A percentile compares a stretch with the other conserved stretches of the same genome.
phyloP scores from a whole-genome alignment of 768 basidiomycete genomes.

The Lepiota venenata region DNA sequence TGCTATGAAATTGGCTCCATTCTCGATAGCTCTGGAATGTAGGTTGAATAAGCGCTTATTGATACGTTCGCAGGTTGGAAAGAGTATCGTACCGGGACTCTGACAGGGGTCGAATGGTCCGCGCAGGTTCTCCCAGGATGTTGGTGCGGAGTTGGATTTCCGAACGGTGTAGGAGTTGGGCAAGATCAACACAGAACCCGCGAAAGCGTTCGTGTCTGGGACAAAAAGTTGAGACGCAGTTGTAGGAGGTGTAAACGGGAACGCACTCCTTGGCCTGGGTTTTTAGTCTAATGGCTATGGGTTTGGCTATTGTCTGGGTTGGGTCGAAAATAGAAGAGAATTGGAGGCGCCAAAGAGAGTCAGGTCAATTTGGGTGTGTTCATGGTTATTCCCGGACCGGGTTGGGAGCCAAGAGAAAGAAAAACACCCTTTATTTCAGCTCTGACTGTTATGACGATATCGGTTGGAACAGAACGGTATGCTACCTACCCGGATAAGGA shows the following conservation, averaged over 20 bases:
- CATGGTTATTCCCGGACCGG: background rate
- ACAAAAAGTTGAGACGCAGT: background rate
- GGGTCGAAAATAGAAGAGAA: background rate
- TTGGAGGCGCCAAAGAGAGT: background rate
- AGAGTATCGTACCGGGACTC: conserved; percentile 56
- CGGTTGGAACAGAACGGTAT: background rate
- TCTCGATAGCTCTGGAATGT: conserved; percentile 68
- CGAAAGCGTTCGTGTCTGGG: conserved; percentile 69
- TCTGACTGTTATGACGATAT: conserved; percentile 4
- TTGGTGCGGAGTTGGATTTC: conserved; percentile 72
- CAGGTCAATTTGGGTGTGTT: no score
- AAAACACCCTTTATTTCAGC: conserved; percentile 8
- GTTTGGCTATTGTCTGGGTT: conserved; percentile 77
- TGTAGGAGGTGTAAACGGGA: background rate
- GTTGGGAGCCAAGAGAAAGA: background rate
- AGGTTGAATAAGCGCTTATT: background rate
- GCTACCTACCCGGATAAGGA: conserved; percentile 10
- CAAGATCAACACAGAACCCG: conserved; percentile 64
- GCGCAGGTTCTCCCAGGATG: conserved; percentile 74
- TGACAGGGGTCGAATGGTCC: conserved; percentile 70
- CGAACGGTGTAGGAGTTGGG: conserved; percentile 72
- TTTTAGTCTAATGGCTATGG: conserved; percentile 67
- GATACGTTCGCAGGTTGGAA: background rate
- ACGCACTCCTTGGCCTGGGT: conserved; percentile 70
- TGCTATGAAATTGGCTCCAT: conserved; percentile 79